Evolutionary conservation across 148 eudicot genomes (phyloP), one percentile per base, ranked within the genome.

Genomic region (Agrostemma githago): DNA sequence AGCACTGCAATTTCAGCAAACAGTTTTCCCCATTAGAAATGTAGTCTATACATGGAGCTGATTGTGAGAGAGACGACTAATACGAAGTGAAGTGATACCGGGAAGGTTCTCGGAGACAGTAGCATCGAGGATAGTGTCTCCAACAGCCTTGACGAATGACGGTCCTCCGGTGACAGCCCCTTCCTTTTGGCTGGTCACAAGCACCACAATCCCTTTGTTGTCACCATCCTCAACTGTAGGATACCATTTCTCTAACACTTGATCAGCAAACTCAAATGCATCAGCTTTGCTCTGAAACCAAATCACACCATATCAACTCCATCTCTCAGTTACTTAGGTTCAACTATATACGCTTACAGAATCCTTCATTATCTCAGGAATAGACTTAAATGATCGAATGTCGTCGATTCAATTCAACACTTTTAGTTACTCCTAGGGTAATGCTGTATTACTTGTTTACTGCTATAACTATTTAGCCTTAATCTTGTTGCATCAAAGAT

Each of bases 241-340:
- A 83, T 96, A 96, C 99, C 99, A 96, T 44, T 78, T 76, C 87
- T 96, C 99, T 77, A 96, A 73, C 41, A 96, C 82, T 90, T 92
- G 97, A 74, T 96, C 97, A 9, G 99, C 99, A 81, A 86, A 96
- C 88, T 96, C 99, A 80, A 96, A 96, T 12, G 97, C 99, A 87
- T 96, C 99, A 16, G 99, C 99, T 88, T 92, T 96, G 92, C 99
- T 96, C 99, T 92, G 80, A 74, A 80, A 79, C 15, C 42, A 48
- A 79, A 65, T 26, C 34, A 60, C 12, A 69, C 5, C 12, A 62
- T 67, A 21, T 10, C 67, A 61, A 26, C 40, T n/a, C 42, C 21
- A 61, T 10, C 6, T 5, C 44, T 26, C 34, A 26, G 34, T 26
- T 26, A 26, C 34, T 26, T 26, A 26, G 34, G 1, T 26, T 26